phyloP scores from a whole-genome alignment of 2,329 filamentous ascomycete genomes.

The Dichotomopilus funicola region DNA sequence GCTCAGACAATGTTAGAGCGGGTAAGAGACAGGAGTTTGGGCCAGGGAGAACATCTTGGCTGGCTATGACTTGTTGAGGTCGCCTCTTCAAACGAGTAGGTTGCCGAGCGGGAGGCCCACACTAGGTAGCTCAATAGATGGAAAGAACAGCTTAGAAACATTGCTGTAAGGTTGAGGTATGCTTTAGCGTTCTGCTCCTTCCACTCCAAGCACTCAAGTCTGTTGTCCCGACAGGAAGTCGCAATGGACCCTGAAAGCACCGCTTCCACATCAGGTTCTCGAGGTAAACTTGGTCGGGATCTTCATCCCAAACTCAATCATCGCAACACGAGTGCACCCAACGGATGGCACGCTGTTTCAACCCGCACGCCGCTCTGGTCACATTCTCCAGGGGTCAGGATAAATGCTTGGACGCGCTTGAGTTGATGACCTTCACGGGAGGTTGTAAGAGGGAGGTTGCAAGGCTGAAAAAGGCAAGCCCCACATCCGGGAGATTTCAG shows the following conservation, averaged over 20 bases:
- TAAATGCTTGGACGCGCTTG: constrained; percentile 6
- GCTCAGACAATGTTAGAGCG: no score
- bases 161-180: no score
- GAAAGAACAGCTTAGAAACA: no score
- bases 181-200: no score
- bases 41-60: no score
- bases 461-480: constrained; percentile 2
- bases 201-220: not conserved
- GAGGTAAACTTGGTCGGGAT: constrained; percentile 9
- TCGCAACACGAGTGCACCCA: not conserved
- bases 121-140: no score
- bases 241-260: not conserved
- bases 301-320: constrained; percentile 7
- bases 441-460: not conserved
- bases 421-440: not conserved
- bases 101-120: no score
- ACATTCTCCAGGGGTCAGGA: not conserved
- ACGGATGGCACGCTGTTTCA: constrained; percentile 3
- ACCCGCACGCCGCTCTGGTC: not conserved
- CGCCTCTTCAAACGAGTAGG: no score
- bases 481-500: not conserved
- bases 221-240: not conserved
- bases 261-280: not conserved
- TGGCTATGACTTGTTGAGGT: no score
- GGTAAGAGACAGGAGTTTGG: no score